Evolutionary conservation across 2,329 filamentous ascomycete species (phyloP).

Genomic region (Stagonosporopsis cucurbitacearum): DNA sequence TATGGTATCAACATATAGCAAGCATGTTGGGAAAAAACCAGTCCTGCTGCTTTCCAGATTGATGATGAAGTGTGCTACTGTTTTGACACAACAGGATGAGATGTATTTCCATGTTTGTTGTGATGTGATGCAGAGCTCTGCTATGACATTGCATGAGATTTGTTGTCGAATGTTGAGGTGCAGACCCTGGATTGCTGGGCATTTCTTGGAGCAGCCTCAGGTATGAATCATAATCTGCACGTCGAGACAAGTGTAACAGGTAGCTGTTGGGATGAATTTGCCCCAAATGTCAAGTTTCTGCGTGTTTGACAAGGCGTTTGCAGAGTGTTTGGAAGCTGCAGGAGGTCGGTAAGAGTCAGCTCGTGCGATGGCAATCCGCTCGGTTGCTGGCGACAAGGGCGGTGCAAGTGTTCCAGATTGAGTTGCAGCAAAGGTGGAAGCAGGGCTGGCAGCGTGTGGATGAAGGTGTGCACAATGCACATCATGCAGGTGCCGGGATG

Average conservation of each 20-base stretch:
- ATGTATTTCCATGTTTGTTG: too few relatives aligned
- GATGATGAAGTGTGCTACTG: too few relatives aligned
- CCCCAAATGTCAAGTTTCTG: background rate
- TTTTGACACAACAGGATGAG: too few relatives aligned
- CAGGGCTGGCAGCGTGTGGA: background rate
- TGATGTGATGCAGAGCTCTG: too few relatives aligned
- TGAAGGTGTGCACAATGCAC: conserved; percentile 1
- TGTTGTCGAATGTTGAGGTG: background rate
- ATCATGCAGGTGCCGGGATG: conserved; percentile 1
- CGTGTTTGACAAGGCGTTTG: conserved; percentile 26
- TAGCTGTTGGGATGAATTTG: background rate
- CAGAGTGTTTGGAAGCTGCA: conserved; percentile 27
- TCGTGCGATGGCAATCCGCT: background rate
- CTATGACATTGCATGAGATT: too few relatives aligned
- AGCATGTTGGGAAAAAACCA: too few relatives aligned
- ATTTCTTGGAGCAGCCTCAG: background rate
- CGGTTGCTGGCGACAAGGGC: background rate
- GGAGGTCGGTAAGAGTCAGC: background rate
- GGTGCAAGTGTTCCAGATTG: background rate
- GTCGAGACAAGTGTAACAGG: background rate
- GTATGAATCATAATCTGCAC: background rate
- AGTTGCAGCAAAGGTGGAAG: background rate
- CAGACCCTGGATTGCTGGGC: background rate
- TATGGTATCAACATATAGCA: too few relatives aligned
- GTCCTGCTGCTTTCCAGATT: too few relatives aligned